Percentiles rank a stretch among this genome's conserved stretches.
Conservation (phyloP, 305 asterid species). For the Lippia alba region DNA sequence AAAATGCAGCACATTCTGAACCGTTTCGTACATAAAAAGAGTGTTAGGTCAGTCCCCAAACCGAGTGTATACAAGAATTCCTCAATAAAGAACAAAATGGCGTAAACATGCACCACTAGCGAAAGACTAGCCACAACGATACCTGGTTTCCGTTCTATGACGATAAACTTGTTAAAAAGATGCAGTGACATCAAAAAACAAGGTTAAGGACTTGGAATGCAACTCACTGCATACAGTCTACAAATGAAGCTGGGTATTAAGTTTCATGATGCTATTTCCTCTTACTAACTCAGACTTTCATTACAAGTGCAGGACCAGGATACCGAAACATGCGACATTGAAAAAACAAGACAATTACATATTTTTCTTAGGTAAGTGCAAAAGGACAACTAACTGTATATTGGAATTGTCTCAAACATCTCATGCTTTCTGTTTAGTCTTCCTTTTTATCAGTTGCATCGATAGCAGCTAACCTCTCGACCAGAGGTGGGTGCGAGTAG, state of each 20-base stretch:
- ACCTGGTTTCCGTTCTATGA: too few species aligned
- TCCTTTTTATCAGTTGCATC: conserved; percentile 84
- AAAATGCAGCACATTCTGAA: too few species aligned
- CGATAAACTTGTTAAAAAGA: too few species aligned
- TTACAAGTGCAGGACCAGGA: conserved; percentile 23
- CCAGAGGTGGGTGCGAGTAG: conserved; percentile 98
- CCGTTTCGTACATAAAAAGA: too few species aligned
- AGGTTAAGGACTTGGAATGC: conserved; percentile 14
- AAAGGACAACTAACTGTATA: conserved; percentile 7
- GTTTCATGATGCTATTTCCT: conserved; percentile 28
- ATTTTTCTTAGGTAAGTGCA: conserved; percentile 12
- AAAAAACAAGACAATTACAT: conserved; percentile 29
- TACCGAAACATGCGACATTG: too few species aligned
- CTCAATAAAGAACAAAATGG: background rate
- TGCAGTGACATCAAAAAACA: background rate
- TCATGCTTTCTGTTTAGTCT: conserved; percentile 45
- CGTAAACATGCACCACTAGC: background rate
- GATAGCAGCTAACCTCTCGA: conserved; percentile 90
- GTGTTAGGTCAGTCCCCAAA: too few species aligned
- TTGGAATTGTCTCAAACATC: background rate
- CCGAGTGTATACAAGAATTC: background rate
- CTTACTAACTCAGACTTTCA: conserved; percentile 28
- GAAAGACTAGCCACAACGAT: background rate
- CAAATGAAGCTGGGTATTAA: background rate
- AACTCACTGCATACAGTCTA: background rate